Base-by-base conservation (phyloP, 1,284 basidiomycete species). In the Hemileia vastatrix region DNA sequence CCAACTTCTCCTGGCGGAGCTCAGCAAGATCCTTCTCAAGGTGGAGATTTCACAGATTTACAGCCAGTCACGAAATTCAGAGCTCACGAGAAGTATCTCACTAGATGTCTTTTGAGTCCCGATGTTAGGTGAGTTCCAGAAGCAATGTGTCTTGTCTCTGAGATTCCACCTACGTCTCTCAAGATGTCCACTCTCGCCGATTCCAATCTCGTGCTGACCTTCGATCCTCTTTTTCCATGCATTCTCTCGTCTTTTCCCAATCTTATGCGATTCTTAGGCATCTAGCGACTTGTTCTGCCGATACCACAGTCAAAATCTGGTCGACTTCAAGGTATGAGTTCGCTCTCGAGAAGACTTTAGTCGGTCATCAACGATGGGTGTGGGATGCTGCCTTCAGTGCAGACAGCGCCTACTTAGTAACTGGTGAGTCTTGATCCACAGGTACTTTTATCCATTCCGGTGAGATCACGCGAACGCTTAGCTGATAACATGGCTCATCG, bases 361-460 rank as follows among this genome's bases (percentile, higher is more conserved):
- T 84, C 71, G 95, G 95, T 0, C 94, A 99, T 77, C 94, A 99
- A 76, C 83, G 95, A 66, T 98, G 95, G 94, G 94, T 98, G 19
- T 98, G 94, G 94, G 94, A 99, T 76, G 94, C 93, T 73, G 95
- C 95, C 6, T 98, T 98, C 78, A 94, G 90, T 73, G 95, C 95
- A 23, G 95, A 98, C 77, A 95, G 91, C 51, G 93, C 93, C 5
- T 97, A 96, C 77, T 82, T 97, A 45, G 93, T 97, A 18, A 95
- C 92, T 69, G 89, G 90, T 86, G 68, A 72, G 82, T 70, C 13
- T 5, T 36, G n/a, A n/a, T 33, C 32, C 43, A 36, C 56, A 23
- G 4, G n/a, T 9, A 31, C 6, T 3, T 18, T 57, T 54, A 19
- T 23, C 11, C 54, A 40, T 27, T 18, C 40, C 23, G 18, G 21